A percentile compares a stretch with the other conserved stretches of the same genome.
phyloP scores from a whole-genome alignment of 306 rosid genomes.

The Cyclanthera cordifolia region DNA sequence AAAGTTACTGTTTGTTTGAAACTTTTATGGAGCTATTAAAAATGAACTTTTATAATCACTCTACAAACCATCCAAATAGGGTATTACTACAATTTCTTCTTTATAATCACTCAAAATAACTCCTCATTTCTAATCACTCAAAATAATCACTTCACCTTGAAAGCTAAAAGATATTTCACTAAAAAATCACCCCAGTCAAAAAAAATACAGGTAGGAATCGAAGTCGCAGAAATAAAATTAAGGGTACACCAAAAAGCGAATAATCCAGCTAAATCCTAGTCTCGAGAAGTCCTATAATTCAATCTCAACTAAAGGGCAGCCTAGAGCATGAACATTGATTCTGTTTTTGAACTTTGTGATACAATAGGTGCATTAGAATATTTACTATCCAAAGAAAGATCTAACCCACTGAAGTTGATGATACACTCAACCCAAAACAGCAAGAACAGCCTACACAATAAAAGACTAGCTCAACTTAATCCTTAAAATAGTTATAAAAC shows the following conservation, averaged over 20 bases:
- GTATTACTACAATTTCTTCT: no score
- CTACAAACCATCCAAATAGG: no score
- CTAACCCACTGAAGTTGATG: not conserved
- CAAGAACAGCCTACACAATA: not conserved
- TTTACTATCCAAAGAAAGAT: not conserved
- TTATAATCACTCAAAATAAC: no score
- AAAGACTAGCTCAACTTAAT: not conserved
- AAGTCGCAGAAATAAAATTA: not conserved
- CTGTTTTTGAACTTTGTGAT: not conserved
- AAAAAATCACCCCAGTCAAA: not conserved
- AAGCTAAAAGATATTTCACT: not conserved
- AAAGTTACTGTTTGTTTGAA: no score
- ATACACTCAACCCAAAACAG: not conserved
- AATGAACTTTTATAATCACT: no score
- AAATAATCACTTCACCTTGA: not conserved
- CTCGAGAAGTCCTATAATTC: not conserved
- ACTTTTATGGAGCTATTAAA: no score
- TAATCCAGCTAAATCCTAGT: not conserved
- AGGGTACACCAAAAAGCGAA: not conserved
- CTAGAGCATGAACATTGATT: not conserved
- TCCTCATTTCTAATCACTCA: no score
- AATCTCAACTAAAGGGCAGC: not conserved
- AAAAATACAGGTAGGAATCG: not conserved
- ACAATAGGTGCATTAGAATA: not conserved
- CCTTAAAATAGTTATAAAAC: not conserved